Evolutionary conservation across 805 yeast species (phyloP).

Genomic region (Kluyveromyces lactis): DNA sequence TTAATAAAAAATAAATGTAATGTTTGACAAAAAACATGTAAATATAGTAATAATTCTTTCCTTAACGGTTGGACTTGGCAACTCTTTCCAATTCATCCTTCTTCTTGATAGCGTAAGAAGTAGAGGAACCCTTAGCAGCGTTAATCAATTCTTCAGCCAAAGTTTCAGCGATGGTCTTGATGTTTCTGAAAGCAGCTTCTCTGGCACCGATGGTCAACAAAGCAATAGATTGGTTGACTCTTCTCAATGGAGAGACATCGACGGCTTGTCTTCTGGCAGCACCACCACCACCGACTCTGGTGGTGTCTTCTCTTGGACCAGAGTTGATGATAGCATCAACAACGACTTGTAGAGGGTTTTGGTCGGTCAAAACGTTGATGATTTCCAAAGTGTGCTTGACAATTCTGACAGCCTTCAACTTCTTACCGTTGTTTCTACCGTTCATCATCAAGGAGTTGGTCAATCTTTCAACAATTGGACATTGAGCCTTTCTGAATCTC

Average conservation of each 20-base stretch:
- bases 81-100: slow-evolving; percentile 99
- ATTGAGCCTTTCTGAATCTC: slow-evolving; percentile 99
- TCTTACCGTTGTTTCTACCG: slow-evolving; percentile 99
- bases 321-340: slow-evolving; percentile 99
- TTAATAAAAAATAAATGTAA: no score
- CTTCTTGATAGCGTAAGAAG: slow-evolving; percentile 99
- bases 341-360: slow-evolving; percentile 98
- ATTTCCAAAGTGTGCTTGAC: slow-evolving; percentile 99
- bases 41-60: slow-evolving; percentile 1
- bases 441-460: slow-evolving; percentile 99
- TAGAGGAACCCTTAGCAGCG: slow-evolving; percentile 99
- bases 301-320: slow-evolving; percentile 99
- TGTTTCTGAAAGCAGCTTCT: slow-evolving; percentile 99
- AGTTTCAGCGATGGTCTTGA: slow-evolving; percentile 99
- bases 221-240: slow-evolving; percentile 99
- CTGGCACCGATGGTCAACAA: slow-evolving; percentile 98
- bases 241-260: slow-evolving; percentile 99
- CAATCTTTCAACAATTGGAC: slow-evolving; percentile 98
- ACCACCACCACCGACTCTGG: slow-evolving; percentile 99
- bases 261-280: slow-evolving; percentile 99
- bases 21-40: no score
- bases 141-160: slow-evolving; percentile 99
- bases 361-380: slow-evolving; percentile 94
- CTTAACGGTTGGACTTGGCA: slow-evolving; percentile 99
- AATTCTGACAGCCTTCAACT: slow-evolving; percentile 99